Evolutionary conservation across 805 yeast species (phyloP).

Genomic region (Candida maris): DNA sequence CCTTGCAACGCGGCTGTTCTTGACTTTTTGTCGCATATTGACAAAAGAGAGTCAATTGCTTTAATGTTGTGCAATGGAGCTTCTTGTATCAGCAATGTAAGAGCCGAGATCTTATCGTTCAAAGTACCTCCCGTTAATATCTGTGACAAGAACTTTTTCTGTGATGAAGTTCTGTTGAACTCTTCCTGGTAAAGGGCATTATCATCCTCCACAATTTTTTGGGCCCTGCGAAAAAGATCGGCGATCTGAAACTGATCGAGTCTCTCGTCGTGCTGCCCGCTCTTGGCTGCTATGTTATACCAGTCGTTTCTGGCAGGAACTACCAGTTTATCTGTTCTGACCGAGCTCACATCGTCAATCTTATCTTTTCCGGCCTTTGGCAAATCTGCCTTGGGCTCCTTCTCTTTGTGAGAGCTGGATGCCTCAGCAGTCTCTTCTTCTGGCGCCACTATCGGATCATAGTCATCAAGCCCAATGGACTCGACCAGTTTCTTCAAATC

Average conservation of each 20-base stretch:
- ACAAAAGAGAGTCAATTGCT: constrained; percentile 73
- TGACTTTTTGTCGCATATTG: constrained; percentile 84
- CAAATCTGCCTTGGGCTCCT: constrained; percentile 6
- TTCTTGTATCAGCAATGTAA: constrained; percentile 89
- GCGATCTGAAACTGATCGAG: constrained; percentile 54
- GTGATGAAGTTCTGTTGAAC: constrained; percentile 72
- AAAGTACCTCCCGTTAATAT: constrained; percentile 89
- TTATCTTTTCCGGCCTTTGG: constrained; percentile 20
- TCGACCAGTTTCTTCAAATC: constrained; percentile 65
- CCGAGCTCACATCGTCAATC: constrained; percentile 39
- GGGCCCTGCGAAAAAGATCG: constrained; percentile 61
- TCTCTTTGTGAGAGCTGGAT: constrained; percentile 20
- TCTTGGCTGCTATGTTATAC: constrained; percentile 57
- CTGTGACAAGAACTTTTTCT: constrained; percentile 82
- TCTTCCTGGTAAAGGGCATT: constrained; percentile 69
- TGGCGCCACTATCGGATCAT: constrained; percentile 35
- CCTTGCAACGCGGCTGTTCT: constrained; percentile 92
- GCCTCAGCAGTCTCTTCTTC: constrained; percentile 34
- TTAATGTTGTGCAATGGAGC: constrained; percentile 88
- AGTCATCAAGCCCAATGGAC: constrained; percentile 57
- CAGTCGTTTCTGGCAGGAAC: constrained; percentile 69
- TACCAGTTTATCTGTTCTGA: constrained; percentile 51
- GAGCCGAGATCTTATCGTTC: constrained; percentile 90
- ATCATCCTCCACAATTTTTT: constrained; percentile 62
- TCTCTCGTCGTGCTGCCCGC: constrained; percentile 26